Evolutionary conservation across 139 green algal genomes (phyloP).

Genomic region (Volvox africanus): DNA sequence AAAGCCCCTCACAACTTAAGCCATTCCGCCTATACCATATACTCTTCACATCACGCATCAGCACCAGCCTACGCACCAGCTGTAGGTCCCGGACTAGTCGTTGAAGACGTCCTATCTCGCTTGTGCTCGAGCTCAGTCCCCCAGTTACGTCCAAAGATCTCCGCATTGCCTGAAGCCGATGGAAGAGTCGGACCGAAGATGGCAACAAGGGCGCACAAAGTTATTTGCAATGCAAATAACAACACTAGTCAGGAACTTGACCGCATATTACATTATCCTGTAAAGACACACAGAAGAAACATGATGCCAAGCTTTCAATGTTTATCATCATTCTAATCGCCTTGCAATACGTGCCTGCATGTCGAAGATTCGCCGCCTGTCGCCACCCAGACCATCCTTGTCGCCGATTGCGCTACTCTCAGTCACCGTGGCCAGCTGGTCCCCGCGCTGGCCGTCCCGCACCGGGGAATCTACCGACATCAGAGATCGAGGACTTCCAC

Average conservation of each 20-base stretch:
- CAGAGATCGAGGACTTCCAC: not conserved
- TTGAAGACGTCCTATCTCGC: not conserved
- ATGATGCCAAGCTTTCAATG: too few species aligned
- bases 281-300: too few species aligned
- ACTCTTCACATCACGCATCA: too few species aligned
- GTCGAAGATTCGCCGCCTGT: not conserved
- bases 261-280: too few species aligned
- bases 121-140: not conserved
- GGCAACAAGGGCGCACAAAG: not conserved
- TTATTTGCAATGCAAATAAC: too few species aligned
- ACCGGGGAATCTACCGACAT: not conserved
- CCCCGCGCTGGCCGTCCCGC: not conserved
- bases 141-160: not conserved
- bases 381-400: not conserved
- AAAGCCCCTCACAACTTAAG: not conserved
- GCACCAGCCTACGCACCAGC: conserved; percentile 19
- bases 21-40: too few species aligned
- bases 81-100: not conserved
- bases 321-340: too few species aligned
- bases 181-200: not conserved
- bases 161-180: not conserved
- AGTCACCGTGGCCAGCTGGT: not conserved
- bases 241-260: too few species aligned
- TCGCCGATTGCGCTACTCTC: not conserved
- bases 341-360: conserved; percentile 2